These are phyloP conservation scores for Trametopsis cervina DNA, from an alignment of 768 basidiomycete species.

Conservation along the genomic window DNA sequence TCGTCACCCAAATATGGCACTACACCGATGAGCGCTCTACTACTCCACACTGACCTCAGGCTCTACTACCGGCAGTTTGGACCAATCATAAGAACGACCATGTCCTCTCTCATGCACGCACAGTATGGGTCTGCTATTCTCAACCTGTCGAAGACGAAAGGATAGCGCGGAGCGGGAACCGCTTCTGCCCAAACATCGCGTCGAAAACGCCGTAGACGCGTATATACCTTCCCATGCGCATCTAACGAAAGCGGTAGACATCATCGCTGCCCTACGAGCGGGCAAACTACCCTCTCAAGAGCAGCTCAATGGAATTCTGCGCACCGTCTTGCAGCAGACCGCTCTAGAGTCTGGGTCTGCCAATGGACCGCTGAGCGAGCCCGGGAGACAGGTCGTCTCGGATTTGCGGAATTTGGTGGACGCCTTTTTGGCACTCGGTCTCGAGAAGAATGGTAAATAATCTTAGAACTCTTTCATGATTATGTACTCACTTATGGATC, in stretches of 20 bases:
- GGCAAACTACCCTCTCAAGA: slow-evolving; percentile 23
- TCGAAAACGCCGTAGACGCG: background rate
- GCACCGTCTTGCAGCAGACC: slow-evolving; percentile 13
- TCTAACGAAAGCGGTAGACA: slow-evolving; percentile 17
- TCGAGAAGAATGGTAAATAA: slow-evolving; percentile 23
- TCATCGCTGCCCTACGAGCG: slow-evolving; percentile 17
- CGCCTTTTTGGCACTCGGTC: slow-evolving; percentile 14
- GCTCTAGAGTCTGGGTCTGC: slow-evolving; percentile 7
- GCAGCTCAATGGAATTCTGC: slow-evolving; percentile 14
- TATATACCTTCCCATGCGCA: slow-evolving; percentile 10
- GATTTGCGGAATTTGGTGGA: slow-evolving; percentile 7
- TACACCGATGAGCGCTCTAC: too few relatives aligned
- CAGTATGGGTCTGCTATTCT: slow-evolving; percentile 19
- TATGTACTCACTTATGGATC: background rate
- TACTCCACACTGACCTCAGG: too few relatives aligned
- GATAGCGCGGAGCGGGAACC: slow-evolving; percentile 15
- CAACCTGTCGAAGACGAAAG: slow-evolving; percentile 12
- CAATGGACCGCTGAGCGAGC: background rate
- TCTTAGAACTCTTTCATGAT: background rate
- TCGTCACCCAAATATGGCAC: too few relatives aligned
- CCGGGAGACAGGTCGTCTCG: background rate
- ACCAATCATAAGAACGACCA: too few relatives aligned
- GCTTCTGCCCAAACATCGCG: slow-evolving; percentile 9
- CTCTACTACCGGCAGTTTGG: too few relatives aligned
- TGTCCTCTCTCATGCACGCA: too few relatives aligned